Conservation (phyloP, 345 rosid species). For the Eucalyptus tenuipes region DNA sequence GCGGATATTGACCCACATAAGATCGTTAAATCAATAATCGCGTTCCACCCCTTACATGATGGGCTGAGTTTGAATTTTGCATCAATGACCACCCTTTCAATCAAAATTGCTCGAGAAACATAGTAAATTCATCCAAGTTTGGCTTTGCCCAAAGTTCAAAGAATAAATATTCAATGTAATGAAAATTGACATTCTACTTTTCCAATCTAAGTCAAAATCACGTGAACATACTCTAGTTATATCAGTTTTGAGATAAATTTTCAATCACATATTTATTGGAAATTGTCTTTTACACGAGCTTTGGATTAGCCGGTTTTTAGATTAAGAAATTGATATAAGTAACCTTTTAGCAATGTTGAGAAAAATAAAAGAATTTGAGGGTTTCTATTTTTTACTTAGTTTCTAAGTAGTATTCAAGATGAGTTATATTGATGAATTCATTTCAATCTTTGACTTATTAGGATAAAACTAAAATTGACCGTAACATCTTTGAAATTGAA, state of each 20-base stretch:
- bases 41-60: neutral
- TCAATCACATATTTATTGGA: neutral
- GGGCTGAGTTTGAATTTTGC: neutral
- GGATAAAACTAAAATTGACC: neutral
- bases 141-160: neutral
- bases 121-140: neutral
- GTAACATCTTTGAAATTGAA: neutral
- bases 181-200: neutral
- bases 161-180: neutral
- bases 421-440: neutral
- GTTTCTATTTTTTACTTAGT: no score
- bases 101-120: neutral
- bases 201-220: neutral
- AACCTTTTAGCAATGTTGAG: neutral
- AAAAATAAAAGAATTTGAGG: no score
- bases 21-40: neutral
- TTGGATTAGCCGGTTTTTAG: neutral
- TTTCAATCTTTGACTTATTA: neutral
- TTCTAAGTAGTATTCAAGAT: neutral
- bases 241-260: no score
- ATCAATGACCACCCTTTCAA: neutral
- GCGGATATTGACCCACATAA: neutral
- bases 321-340: neutral
- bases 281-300: neutral
- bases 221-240: neutral